Evolutionary conservation across 129 eudicot species (phyloP), one percentile per base, ranked within the genome.

Genomic region (Sambucus nigra): DNA sequence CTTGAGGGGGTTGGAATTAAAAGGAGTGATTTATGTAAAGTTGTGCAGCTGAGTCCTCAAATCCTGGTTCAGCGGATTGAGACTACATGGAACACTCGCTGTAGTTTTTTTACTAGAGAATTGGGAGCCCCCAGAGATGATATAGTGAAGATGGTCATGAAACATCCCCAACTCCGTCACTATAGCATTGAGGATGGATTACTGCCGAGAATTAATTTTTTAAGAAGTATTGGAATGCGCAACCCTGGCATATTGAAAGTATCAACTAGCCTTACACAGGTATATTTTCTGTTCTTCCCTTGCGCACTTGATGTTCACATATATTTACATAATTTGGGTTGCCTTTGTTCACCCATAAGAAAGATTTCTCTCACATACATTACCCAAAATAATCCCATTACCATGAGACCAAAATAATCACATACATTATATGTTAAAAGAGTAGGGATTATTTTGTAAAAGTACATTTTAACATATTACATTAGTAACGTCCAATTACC

Each of bases 31-130:
- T 61, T 91, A 53, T 72, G 84, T 56, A 91, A 91, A 72, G 99
- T 91, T 73, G 91, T 91, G 67, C 94, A 80, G 76, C 56, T 91
- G 53, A 91, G 99, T 56, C 99, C 95, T 24, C 99, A 85, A 69
- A 86, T 91, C 19, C 73, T 91, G 70, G 95, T 79, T 67, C 89
- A 79, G 60, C 64, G 95, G 48, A 80, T 86, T 31, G 95, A 91
- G 55, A 82, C 58, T 70, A 68, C 95, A 5, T 86, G 99, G 99
- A 91, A 57, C 32, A 33, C 85, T 46, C 77, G 99, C 53, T 70
- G 73, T 28, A 71, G 54, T 32, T 91, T 91, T 44, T 82, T 91
- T 33, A 69, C 76, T 5, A 83, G 80, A 41, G 99, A 91, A 68
- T 72, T 91, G 70, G 89, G 78, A 49, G 95, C 95, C 51, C 94